A percentile compares a stretch with the other conserved stretches of the same genome.
These are phyloP conservation scores for Aphanomyces invadans DNA, from an alignment of 352 stramenopile genomes.

Conservation along the genomic window DNA sequence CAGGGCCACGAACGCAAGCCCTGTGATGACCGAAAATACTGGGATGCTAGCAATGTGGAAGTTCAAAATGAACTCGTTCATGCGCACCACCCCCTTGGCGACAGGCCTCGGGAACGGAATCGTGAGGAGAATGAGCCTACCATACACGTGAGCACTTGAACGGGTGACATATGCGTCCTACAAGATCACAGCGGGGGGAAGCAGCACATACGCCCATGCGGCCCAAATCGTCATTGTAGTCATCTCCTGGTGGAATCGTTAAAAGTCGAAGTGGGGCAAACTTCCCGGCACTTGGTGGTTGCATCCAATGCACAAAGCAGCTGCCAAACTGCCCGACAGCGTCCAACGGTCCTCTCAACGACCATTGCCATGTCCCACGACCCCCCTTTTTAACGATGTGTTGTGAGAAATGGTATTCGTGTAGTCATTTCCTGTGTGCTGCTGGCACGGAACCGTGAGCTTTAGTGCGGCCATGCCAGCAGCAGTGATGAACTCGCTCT, in stretches of 20 bases:
- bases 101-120: constrained; percentile 58
- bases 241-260: no score
- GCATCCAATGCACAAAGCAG: no score
- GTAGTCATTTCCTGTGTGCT: no score
- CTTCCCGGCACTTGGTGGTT: background rate
- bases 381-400: background rate
- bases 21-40: constrained; percentile 67
- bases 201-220: constrained; percentile 67
- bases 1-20: constrained; percentile 61
- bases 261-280: no score
- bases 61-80: constrained; percentile 64
- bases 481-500: no score
- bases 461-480: no score
- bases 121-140: constrained; percentile 68
- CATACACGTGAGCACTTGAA: background rate
- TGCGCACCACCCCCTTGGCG: constrained; percentile 63
- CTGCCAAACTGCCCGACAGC: no score
- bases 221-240: constrained; percentile 45
- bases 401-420: no score
- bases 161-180: no score
- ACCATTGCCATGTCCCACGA: background rate
- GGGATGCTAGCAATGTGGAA: constrained; percentile 63
- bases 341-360: background rate
- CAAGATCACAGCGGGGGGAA: constrained; percentile 67
- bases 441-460: no score